Evolutionary conservation across 306 rosid genomes (phyloP).

Genomic region (Sindora glabra): DNA sequence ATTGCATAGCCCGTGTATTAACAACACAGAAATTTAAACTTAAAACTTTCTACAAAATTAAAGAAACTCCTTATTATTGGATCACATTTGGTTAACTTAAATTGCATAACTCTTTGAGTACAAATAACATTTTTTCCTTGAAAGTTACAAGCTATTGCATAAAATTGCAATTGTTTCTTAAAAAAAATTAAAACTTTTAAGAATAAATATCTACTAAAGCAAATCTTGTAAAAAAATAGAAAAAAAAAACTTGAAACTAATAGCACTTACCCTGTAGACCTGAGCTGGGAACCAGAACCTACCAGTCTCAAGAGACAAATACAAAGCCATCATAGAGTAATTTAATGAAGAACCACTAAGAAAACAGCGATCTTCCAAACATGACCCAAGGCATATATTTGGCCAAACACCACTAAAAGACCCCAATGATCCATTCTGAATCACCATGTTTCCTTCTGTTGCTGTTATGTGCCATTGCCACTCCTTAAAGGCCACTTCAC

Average conservation of each 20-base stretch:
- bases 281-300: constrained; percentile 61
- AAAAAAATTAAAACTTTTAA: no score
- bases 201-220: no score
- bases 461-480: constrained; percentile 36
- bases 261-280: constrained; percentile 53
- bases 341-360: background rate
- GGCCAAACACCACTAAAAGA: constrained; percentile 10
- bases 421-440: constrained; percentile 13
- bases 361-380: constrained; percentile 1
- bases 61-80: no score
- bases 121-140: no score
- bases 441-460: background rate
- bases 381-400: constrained; percentile 13
- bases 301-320: constrained; percentile 48
- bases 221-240: no score
- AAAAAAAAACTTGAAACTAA: background rate
- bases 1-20: no score
- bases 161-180: no score
- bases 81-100: no score
- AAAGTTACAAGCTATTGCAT: no score
- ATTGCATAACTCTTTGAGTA: no score
- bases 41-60: no score
- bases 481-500: constrained; percentile 36
- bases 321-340: constrained; percentile 31
- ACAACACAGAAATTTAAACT: no score